A percentile compares a stretch with the other conserved stretches of the same genome.
phyloP scores from a whole-genome alignment of 495 filamentous ascomycete species.

The Neurospora sp. region DNA sequence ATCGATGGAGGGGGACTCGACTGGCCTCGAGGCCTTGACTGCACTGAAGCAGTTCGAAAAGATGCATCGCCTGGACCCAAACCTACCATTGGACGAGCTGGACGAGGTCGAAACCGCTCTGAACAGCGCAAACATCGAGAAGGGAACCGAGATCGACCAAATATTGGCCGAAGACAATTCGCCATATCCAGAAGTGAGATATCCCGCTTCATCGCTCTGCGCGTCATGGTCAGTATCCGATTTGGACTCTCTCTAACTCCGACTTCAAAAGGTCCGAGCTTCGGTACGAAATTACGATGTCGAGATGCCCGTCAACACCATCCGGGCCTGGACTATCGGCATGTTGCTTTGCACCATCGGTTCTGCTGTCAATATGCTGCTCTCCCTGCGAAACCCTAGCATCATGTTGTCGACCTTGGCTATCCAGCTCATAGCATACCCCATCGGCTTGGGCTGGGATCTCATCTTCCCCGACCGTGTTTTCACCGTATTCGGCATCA shows the following conservation, averaged over 20 bases:
- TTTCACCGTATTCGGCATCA: conserved; percentile 48
- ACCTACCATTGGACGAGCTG: conserved; percentile 51
- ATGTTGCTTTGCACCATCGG: conserved; percentile 51
- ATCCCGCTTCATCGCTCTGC: conserved; percentile 7
- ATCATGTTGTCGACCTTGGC: conserved; percentile 58
- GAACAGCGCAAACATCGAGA: conserved; percentile 41
- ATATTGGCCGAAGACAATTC: conserved; percentile 55
- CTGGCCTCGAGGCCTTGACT: conserved; percentile 21
- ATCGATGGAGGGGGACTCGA: conserved; percentile 20
- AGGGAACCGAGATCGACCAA: conserved; percentile 44
- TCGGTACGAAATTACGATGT: conserved; percentile 56
- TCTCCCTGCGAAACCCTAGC: conserved; percentile 55
- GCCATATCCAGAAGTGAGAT: conserved; percentile 55
- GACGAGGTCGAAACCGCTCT: conserved; percentile 52
- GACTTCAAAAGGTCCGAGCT: conserved; percentile 51
- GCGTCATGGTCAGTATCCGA: background rate
- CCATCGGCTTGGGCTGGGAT: conserved; percentile 51
- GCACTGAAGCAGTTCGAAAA: conserved; percentile 42
- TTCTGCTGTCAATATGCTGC: conserved; percentile 61
- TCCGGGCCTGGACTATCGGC: conserved; percentile 66
- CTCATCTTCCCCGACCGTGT: conserved; percentile 45
- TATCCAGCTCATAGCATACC: conserved; percentile 60
- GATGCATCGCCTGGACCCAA: conserved; percentile 59
- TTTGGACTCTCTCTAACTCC: conserved; percentile 7
- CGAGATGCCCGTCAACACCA: conserved; percentile 56